Base-by-base conservation (phyloP, 2,329 filamentous ascomycete species). In the Diplodia corticola region DNA sequence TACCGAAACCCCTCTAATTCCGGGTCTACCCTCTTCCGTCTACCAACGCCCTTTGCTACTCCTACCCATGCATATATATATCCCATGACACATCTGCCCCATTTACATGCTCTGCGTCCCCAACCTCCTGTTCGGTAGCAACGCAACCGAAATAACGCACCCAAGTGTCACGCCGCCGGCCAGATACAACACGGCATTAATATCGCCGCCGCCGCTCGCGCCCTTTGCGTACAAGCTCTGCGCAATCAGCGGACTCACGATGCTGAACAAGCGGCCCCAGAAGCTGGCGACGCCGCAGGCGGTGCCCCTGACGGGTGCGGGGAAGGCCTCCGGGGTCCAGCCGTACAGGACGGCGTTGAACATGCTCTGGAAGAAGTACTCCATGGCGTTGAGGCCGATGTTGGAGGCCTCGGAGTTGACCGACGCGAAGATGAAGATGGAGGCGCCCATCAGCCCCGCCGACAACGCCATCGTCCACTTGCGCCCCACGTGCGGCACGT, bases 201-300 rank as follows among this genome's bases (percentile, higher is more conserved):
- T 72, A 46, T 80, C 76, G 0, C 80, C 76, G 6, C 73, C 69
- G 0, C 72, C 74, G 49, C 20, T 70, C 66, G 26, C 67, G 65
- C 53, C 22, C 24, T 40, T 46, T 9, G 75, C 74, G 70, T 71
- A 75, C 67, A 75, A 72, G n/a, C 82, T 76, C 69, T 85, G 81
- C 4, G 83, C 84, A 63, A 85, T 84, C 44, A 87, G 70, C 0
- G 86, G 86, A 44, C 83, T 84, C 17, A 88, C 80, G 51, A 88
- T 87, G 10, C 84, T 83, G 69, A 86, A 86, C 26, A 88, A 64
- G 1, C 86, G 74, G 1, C 86, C 86, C 84, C 84, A 87, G 70
- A 86, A 88, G 67, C 83, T 84, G 1, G 85, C 84, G 13, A 87
- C 68, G 0, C 86, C 86, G 69, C 82, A 84, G 0, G 86, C 77